phyloP scores from a whole-genome alignment of 164 flowering plant species.

The Umbellularia californica region DNA sequence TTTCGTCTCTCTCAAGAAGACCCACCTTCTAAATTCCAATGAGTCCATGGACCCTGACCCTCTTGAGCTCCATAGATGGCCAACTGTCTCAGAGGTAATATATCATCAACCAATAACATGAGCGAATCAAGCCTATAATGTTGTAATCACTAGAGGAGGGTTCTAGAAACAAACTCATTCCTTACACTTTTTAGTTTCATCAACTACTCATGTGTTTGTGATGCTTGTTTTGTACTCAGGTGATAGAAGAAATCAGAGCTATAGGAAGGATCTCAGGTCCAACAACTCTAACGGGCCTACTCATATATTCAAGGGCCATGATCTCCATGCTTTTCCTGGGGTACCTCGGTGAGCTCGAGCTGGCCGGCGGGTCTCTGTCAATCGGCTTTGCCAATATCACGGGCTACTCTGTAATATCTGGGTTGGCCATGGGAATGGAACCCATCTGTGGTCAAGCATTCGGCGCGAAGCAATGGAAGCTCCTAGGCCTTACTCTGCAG shows the following conservation, averaged over 20 bases:
- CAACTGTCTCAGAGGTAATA: slow-evolving; percentile 76
- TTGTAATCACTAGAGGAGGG: neutral
- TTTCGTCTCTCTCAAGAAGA: slow-evolving; percentile 34
- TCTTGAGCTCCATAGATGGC: slow-evolving; percentile 62
- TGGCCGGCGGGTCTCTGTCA: slow-evolving; percentile 87
- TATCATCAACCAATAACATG: neutral
- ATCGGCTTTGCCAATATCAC: slow-evolving; percentile 94
- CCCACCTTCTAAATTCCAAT: slow-evolving; percentile 31
- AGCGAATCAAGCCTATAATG: neutral
- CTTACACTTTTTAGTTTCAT: too few species aligned
- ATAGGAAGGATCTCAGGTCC: slow-evolving; percentile 83
- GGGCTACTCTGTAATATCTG: slow-evolving; percentile 90
- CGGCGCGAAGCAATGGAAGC: slow-evolving; percentile 74
- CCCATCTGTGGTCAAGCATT: slow-evolving; percentile 95
- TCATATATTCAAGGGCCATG: slow-evolving; percentile 82
- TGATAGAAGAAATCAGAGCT: slow-evolving; percentile 67
- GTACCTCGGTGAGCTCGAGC: slow-evolving; percentile 82
- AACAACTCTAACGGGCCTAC: slow-evolving; percentile 65
- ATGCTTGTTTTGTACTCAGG: slow-evolving; percentile 33
- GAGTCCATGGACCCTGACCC: slow-evolving; percentile 29
- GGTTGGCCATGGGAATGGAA: slow-evolving; percentile 97
- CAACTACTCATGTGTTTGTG: neutral
- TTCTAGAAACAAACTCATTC: too few species aligned
- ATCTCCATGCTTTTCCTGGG: slow-evolving; percentile 93
- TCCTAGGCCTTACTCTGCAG: slow-evolving; percentile 71